phyloP scores from a whole-genome alignment of 2,329 filamentous ascomycete genomes.

The Colletotrichum sp. region DNA sequence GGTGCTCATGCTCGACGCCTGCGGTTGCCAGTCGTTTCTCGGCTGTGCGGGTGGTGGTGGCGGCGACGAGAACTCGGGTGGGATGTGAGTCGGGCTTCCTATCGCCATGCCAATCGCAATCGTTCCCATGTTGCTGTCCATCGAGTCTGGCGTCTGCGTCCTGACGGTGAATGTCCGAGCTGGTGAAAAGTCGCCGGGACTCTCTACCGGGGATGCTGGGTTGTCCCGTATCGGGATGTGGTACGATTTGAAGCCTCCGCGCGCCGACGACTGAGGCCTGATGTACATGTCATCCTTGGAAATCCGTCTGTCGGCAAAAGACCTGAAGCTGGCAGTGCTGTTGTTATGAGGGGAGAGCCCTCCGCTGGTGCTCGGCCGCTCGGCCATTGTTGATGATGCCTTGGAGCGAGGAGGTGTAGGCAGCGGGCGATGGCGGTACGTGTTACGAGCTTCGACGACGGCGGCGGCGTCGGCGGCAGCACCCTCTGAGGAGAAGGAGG shows the following conservation, averaged over 20 bases:
- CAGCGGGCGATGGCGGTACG: conserved; percentile 25
- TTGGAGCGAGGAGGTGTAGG: conserved; percentile 25
- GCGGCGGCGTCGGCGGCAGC: conserved; percentile 33
- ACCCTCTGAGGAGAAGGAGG: conserved; percentile 29
- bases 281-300: conserved; percentile 49
- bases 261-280: conserved; percentile 32
- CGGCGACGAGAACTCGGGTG: conserved; percentile 27
- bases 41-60: neutral
- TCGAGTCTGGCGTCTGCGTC: conserved; percentile 48
- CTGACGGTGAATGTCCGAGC: conserved; percentile 38
- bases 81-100: conserved; percentile 66
- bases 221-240: conserved; percentile 46
- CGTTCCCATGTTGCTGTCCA: conserved; percentile 41
- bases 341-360: conserved; percentile 32
- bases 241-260: conserved; percentile 40
- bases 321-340: conserved; percentile 29
- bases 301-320: conserved; percentile 44
- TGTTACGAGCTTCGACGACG: conserved; percentile 26
- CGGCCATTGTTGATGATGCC: conserved; percentile 28
- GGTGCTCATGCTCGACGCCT: conserved; percentile 23
- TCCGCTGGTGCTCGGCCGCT: conserved; percentile 47
- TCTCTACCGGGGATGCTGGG: conserved; percentile 48
- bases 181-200: conserved; percentile 36
- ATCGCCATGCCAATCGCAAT: conserved; percentile 75
- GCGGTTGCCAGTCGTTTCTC: conserved; percentile 30